Evolutionary conservation across 345 rosid species (phyloP).

Genomic region (Eucalyptus marginata): DNA sequence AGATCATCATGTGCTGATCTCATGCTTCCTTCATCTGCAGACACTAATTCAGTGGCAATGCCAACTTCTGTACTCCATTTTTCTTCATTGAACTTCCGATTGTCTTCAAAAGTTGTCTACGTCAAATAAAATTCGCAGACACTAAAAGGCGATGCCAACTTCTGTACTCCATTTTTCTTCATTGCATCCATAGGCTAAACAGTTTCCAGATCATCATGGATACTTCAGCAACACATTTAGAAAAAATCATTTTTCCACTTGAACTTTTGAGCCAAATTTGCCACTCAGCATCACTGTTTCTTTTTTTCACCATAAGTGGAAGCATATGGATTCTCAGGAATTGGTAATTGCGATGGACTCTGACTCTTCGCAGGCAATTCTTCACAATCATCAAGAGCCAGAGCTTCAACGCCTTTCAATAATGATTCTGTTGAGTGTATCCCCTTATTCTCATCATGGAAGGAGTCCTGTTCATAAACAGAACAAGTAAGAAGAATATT

Average conservation of each 20-base stretch:
- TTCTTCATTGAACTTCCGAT: no score
- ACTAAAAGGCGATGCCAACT: background rate
- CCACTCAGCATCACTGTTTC: background rate
- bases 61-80: no score
- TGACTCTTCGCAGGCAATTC: slow-evolving; percentile 10
- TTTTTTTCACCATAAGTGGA: background rate
- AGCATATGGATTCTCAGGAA: background rate
- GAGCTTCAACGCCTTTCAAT: slow-evolving; percentile 22
- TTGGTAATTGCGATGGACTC: slow-evolving; percentile 9
- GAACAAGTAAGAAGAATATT: background rate
- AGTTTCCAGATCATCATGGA: background rate
- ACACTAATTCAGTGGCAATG: no score
- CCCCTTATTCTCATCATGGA: slow-evolving; percentile 2
- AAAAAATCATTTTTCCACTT: no score
- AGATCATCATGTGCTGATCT: no score
- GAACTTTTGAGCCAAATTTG: background rate
- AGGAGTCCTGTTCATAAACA: background rate
- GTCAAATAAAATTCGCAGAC: no score
- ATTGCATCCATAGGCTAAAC: background rate
- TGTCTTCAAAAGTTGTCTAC: no score
- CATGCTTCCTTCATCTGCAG: no score
- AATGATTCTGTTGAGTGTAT: slow-evolving; percentile 14
- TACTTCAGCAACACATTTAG: no score
- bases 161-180: background rate
- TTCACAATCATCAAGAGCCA: slow-evolving; percentile 22